A percentile compares a stretch with the other conserved stretches of the same genome.
Evolutionary conservation across 768 basidiomycete species (phyloP).

Genomic region (Mycena belliarum): DNA sequence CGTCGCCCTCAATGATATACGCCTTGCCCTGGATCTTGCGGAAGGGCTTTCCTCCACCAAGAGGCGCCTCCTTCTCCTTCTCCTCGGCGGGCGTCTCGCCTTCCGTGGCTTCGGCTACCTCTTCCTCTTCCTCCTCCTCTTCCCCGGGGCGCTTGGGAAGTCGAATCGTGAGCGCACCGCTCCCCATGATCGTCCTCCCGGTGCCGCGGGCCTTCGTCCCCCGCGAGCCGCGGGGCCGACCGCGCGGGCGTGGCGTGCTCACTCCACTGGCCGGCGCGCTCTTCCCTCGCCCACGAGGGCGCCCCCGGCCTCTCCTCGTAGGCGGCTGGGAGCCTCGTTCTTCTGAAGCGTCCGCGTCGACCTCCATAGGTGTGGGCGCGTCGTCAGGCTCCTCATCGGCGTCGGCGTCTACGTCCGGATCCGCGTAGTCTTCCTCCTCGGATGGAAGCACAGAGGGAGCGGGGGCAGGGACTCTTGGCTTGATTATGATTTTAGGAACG

Average conservation of each 20-base stretch:
- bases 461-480: constrained; percentile 35
- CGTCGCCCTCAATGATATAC: constrained; percentile 85
- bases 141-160: constrained; percentile 29
- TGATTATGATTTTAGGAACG: constrained; percentile 53
- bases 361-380: constrained; percentile 31
- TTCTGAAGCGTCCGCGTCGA: constrained; percentile 21
- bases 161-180: constrained; percentile 25
- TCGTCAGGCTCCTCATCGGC: constrained; percentile 33
- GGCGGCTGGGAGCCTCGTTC: constrained; percentile 16
- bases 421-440: constrained; percentile 32
- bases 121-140: constrained; percentile 39
- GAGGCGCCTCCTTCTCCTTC: constrained; percentile 37
- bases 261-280: constrained; percentile 23
- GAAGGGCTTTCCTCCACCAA: constrained; percentile 68
- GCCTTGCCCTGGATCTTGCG: constrained; percentile 71
- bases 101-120: constrained; percentile 33
- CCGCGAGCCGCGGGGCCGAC: constrained; percentile 26
- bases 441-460: constrained; percentile 24
- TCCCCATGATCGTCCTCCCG: constrained; percentile 1
- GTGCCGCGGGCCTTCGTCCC: constrained; percentile 15
- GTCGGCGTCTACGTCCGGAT: constrained; percentile 35
- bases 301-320: constrained; percentile 35
- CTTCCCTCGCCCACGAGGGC: constrained; percentile 40
- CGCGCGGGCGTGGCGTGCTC: constrained; percentile 25
- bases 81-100: constrained; percentile 36